These are phyloP conservation scores for Suillus lakei DNA, from an alignment of 768 basidiomycete genomes.

Conservation along the genomic window DNA sequence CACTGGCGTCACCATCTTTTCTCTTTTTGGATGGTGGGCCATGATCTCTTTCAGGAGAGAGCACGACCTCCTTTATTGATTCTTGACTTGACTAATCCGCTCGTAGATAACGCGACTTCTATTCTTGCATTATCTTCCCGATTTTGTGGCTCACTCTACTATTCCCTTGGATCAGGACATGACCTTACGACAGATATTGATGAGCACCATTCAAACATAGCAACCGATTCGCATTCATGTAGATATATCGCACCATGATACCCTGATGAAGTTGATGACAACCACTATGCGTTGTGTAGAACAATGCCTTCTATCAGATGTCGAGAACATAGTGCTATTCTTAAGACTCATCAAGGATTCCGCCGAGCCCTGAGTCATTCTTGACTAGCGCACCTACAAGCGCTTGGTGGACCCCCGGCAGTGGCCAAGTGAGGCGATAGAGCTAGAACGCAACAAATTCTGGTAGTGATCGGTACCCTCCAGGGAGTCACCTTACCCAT, in stretches of 20 bases:
- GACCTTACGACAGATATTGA: background rate
- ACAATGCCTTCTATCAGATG: constrained; percentile 37
- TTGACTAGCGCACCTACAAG: too few species aligned
- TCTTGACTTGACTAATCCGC: background rate
- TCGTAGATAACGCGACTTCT: background rate
- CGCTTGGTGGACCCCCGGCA: too few species aligned
- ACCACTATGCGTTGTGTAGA: background rate
- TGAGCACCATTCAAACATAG: background rate
- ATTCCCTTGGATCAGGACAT: background rate
- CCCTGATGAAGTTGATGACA: background rate
- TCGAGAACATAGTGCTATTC: constrained; percentile 97
- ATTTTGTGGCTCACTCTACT: background rate
- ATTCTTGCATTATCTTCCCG: background rate
- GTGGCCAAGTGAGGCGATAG: too few species aligned
- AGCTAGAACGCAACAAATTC: too few species aligned
- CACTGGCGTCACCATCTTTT: constrained; percentile 62
- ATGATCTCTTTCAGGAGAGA: constrained; percentile 12
- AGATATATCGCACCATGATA: constrained; percentile 6
- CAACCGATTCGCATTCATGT: constrained; percentile 1
- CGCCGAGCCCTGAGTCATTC: too few species aligned
- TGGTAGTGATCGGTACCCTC: too few species aligned
- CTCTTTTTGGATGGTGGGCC: constrained; percentile 42
- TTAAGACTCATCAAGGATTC: too few species aligned
- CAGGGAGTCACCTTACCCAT: too few species aligned
- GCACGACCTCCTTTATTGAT: constrained; percentile 2